These are phyloP conservation scores for Castanea sativa DNA, from an alignment of 306 rosid species.

Conservation along the genomic window DNA sequence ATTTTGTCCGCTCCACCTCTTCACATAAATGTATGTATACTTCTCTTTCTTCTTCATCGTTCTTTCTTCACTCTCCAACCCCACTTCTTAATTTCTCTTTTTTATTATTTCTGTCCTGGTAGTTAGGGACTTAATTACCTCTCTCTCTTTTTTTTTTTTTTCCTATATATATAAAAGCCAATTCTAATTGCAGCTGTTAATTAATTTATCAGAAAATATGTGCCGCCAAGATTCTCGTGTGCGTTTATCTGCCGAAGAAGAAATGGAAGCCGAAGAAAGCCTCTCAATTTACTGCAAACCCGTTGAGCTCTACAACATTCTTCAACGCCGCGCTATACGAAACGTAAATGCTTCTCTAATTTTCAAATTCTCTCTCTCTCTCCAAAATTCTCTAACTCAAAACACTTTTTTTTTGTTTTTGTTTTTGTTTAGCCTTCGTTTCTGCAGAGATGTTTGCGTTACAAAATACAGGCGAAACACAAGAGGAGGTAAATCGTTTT, in stretches of 20 bases:
- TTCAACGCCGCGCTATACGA: slow-evolving; percentile 51
- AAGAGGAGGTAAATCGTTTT: slow-evolving; percentile 52
- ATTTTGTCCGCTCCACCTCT: no score
- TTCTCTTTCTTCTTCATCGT: no score
- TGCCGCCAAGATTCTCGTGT: slow-evolving; percentile 42
- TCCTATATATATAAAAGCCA: no score
- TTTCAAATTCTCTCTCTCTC: background rate
- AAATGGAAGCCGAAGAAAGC: slow-evolving; percentile 60
- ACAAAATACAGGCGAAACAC: slow-evolving; percentile 61
- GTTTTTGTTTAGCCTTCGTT: slow-evolving; percentile 50
- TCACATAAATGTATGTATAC: no score
- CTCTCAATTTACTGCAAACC: slow-evolving; percentile 76
- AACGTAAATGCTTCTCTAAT: slow-evolving; percentile 31
- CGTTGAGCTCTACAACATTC: slow-evolving; percentile 71
- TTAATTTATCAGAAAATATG: slow-evolving; percentile 37
- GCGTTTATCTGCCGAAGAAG: slow-evolving; percentile 66
- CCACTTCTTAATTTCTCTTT: no score
- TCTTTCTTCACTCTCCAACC: no score
- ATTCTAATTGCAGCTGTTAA: slow-evolving; percentile 22
- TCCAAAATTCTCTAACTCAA: slow-evolving; percentile 18
- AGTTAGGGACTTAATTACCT: no score
- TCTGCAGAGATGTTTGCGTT: slow-evolving; percentile 74
- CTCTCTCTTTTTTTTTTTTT: no score
- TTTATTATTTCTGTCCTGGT: no score
- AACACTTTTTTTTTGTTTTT: slow-evolving; percentile 6